Conservation (phyloP, 1,284 basidiomycete species). For the Leccinum variabile region DNA sequence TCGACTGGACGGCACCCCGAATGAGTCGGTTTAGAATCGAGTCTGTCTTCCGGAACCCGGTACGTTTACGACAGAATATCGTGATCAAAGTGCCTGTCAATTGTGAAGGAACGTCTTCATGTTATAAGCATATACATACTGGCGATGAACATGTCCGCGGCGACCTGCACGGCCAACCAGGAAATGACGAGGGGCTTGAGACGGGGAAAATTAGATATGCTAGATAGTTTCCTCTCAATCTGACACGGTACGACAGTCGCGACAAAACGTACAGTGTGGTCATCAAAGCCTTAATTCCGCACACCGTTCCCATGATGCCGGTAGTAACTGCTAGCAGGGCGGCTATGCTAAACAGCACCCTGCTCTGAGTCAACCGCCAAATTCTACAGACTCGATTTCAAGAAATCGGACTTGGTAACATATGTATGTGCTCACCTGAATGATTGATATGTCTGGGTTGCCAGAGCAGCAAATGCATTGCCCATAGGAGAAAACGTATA, state of each 20-base stretch:
- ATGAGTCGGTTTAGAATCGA: conserved; percentile 46
- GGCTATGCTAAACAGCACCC: conserved; percentile 35
- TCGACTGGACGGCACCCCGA: conserved; percentile 47
- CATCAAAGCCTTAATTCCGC: conserved; percentile 41
- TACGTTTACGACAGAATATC: conserved; percentile 41
- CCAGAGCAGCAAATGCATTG: conserved; percentile 43
- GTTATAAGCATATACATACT: conserved; percentile 25
- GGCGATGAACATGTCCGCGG: conserved; percentile 41
- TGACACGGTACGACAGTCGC: not conserved
- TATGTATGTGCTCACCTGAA: conserved; percentile 9
- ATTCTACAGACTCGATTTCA: conserved; percentile 22
- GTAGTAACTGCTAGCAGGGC: conserved; percentile 36
- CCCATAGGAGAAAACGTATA: conserved; percentile 46
- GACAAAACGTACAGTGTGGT: conserved; percentile 36
- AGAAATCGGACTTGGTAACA: not conserved
- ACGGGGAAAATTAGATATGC: conserved; percentile 26
- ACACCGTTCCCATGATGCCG: conserved; percentile 39
- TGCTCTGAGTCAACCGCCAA: conserved; percentile 37
- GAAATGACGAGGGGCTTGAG: conserved; percentile 32
- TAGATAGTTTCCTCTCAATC: conserved; percentile 15
- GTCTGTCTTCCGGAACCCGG: conserved; percentile 46
- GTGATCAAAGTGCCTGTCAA: conserved; percentile 34
- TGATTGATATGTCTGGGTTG: conserved; percentile 36
- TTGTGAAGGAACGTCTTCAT: not conserved
- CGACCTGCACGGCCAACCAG: conserved; percentile 45